Percentiles rank a stretch among this genome's conserved stretches.
Evolutionary conservation across 768 basidiomycete genomes (phyloP).

Genomic region (Tulasnella sp.): DNA sequence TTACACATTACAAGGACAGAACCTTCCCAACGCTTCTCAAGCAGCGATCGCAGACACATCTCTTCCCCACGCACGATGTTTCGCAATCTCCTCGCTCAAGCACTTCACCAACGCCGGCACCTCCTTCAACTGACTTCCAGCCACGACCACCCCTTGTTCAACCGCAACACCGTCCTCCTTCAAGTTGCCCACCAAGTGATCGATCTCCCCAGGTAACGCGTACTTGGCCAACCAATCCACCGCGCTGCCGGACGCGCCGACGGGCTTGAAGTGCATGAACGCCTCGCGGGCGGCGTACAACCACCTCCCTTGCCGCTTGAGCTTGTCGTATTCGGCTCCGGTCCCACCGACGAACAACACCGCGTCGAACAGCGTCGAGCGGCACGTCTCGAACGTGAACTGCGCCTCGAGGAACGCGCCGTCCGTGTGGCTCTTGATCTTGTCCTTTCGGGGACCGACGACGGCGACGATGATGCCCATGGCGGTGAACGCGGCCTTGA

Average conservation of each 20-base stretch:
- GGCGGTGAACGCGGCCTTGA: constrained; percentile 53
- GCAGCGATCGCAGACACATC: constrained; percentile 30
- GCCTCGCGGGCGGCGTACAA: constrained; percentile 84
- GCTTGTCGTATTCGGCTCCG: constrained; percentile 49
- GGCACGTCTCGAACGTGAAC: constrained; percentile 74
- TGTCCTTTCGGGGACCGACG: constrained; percentile 62
- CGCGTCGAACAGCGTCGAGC: constrained; percentile 83
- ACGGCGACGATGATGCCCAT: constrained; percentile 58
- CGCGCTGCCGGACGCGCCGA: constrained; percentile 62
- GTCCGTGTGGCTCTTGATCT: constrained; percentile 44
- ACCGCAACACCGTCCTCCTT: constrained; percentile 32
- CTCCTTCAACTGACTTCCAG: constrained; percentile 34
- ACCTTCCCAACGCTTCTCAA: neutral
- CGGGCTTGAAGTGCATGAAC: constrained; percentile 81
- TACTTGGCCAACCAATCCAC: constrained; percentile 40
- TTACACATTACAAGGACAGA: neutral
- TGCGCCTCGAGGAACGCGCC: constrained; percentile 44
- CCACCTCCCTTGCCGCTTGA: constrained; percentile 61
- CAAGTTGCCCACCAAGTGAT: constrained; percentile 35
- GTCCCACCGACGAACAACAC: constrained; percentile 70
- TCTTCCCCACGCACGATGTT: constrained; percentile 42
- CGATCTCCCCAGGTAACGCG: constrained; percentile 41
- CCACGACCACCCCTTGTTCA: constrained; percentile 41
- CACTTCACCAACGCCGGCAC: constrained; percentile 38
- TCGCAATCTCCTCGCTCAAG: constrained; percentile 40